phyloP scores from a whole-genome alignment of 495 filamentous ascomycete genomes.

The Margaritispora aquatica region DNA sequence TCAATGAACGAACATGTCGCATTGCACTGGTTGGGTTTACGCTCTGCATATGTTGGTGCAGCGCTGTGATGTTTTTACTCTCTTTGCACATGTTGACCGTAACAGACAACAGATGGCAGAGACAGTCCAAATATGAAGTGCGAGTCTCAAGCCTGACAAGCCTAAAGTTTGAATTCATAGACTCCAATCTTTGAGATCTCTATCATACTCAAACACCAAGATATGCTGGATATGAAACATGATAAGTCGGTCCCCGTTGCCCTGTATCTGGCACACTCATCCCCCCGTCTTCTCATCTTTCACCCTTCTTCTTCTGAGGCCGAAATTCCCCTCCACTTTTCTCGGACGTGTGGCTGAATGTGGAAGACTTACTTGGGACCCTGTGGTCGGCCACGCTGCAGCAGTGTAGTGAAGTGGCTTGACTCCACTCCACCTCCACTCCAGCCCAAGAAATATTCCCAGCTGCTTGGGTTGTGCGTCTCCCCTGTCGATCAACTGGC shows the following conservation, averaged over 20 bases:
- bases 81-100: background rate
- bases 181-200: background rate
- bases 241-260: constrained; percentile 4
- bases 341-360: background rate
- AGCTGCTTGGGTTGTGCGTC: constrained; percentile 18
- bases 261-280: background rate
- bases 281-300: too few species aligned
- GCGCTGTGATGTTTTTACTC: background rate
- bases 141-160: too few species aligned
- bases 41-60: background rate
- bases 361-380: too few species aligned
- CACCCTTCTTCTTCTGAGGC: too few species aligned
- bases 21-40: background rate
- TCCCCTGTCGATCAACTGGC: background rate
- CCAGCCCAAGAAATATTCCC: constrained; percentile 10
- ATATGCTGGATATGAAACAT: constrained; percentile 11
- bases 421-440: background rate
- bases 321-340: too few species aligned
- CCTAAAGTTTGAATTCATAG: background rate
- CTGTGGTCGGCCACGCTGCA: too few species aligned
- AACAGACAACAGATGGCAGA: background rate
- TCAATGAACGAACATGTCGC: background rate
- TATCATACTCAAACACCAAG: background rate
- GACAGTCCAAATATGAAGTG: background rate
- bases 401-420: background rate